Evolutionary conservation across 345 rosid species (phyloP).

Genomic region (Dovyalis caffra): DNA sequence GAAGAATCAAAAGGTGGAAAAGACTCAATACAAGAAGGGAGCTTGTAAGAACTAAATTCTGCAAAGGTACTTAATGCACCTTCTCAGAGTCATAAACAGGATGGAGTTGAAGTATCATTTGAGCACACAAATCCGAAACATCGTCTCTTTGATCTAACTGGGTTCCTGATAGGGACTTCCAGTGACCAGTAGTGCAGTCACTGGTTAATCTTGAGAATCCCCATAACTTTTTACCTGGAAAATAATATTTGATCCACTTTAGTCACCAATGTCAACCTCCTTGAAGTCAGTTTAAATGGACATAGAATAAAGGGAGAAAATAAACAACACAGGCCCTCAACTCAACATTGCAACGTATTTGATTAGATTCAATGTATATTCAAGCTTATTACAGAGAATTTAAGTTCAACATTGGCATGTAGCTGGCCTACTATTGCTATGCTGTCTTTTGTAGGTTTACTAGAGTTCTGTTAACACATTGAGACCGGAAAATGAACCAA

Average conservation of each 20-base stretch:
- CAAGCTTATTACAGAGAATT: not conserved
- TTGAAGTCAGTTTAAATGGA: constrained; percentile 10
- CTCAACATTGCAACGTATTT: not conserved
- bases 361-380: not conserved
- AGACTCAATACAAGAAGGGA: constrained; percentile 6
- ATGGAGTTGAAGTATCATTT: constrained; percentile 87
- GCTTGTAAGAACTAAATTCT: constrained; percentile 1
- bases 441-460: not conserved
- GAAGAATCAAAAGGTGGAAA: constrained; percentile 10
- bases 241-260: constrained; percentile 5
- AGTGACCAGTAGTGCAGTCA: constrained; percentile 77
- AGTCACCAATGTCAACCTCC: constrained; percentile 15
- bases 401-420: not conserved
- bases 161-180: constrained; percentile 56
- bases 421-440: not conserved
- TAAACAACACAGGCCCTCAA: not conserved
- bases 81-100: constrained; percentile 93
- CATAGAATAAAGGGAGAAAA: not conserved
- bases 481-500: not conserved
- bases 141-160: constrained; percentile 62
- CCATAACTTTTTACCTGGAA: constrained; percentile 75
- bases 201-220: constrained; percentile 79
- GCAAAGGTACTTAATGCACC: constrained; percentile 32
- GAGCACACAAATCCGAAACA: constrained; percentile 82
- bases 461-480: not conserved